A percentile compares a stretch with the other conserved stretches of the same genome.
These are phyloP conservation scores for Ceratocystis ficicola DNA, from an alignment of 2,329 filamentous ascomycete species.

Conservation along the genomic window DNA sequence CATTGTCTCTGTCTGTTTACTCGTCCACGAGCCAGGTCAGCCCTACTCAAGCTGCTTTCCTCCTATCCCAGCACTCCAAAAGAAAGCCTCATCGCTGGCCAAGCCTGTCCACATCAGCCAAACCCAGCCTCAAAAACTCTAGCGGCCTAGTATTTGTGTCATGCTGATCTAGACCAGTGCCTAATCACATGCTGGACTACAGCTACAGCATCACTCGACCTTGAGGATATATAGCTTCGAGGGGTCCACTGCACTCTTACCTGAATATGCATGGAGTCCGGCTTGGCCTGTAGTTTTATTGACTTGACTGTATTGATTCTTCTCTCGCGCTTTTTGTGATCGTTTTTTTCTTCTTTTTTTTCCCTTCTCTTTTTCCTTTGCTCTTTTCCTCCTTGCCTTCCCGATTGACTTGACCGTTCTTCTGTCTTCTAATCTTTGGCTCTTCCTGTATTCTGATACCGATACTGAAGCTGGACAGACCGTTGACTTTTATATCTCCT, in stretches of 20 bases:
- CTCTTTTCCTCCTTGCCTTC: neutral
- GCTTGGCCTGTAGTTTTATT: neutral
- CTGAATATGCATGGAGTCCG: neutral
- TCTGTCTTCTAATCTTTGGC: too few relatives aligned
- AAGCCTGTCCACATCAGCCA: neutral
- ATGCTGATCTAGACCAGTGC: neutral
- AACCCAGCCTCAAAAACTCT: neutral
- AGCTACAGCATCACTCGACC: neutral
- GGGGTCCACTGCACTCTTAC: neutral
- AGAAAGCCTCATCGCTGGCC: neutral
- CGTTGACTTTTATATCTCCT: neutral
- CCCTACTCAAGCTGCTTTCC: neutral
- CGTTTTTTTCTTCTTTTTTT: neutral
- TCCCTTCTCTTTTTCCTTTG: too few relatives aligned
- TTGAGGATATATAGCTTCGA: neutral
- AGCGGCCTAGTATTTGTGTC: conserved; percentile 2
- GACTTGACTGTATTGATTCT: neutral
- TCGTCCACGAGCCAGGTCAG: neutral
- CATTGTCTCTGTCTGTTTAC: too few relatives aligned
- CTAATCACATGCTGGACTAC: neutral
- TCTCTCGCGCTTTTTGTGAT: neutral
- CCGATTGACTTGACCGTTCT: too few relatives aligned
- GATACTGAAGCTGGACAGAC: too few relatives aligned
- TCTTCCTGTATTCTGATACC: too few relatives aligned
- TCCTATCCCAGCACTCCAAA: neutral